phyloP scores from a whole-genome alignment of 192 early-diverging fungal species.

The Coemansia brasiliensis region DNA sequence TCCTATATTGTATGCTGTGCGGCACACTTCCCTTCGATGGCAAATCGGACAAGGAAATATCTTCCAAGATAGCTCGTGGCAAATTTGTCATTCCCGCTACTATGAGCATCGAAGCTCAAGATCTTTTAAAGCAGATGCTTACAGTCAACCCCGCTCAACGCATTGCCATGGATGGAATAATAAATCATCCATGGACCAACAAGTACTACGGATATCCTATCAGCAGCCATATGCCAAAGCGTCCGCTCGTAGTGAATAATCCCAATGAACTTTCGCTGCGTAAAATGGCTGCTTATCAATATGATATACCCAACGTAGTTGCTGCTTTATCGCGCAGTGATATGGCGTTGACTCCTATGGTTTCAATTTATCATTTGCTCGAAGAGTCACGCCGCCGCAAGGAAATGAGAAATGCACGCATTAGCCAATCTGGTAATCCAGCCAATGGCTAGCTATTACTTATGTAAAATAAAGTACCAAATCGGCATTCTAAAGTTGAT shows the following conservation, averaged over 20 bases:
- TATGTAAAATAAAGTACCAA: too few relatives aligned
- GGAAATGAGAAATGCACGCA: conserved; percentile 26
- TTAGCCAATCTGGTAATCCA: conserved; percentile 6
- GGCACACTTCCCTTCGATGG: conserved; percentile 84
- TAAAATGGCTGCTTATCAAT: conserved; percentile 46
- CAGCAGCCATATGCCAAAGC: conserved; percentile 63
- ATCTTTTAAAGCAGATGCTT: conserved; percentile 69
- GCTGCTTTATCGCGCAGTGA: conserved; percentile 34
- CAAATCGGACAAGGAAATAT: conserved; percentile 75
- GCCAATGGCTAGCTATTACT: too few relatives aligned
- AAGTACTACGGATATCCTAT: conserved; percentile 63
- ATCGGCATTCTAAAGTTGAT: too few relatives aligned
- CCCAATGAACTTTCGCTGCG: conserved; percentile 37
- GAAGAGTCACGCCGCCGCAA: conserved; percentile 46
- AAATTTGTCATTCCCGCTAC: conserved; percentile 60
- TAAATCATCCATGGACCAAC: conserved; percentile 74
- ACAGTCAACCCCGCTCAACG: conserved; percentile 67
- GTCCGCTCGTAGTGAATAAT: conserved; percentile 42
- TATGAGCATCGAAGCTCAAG: conserved; percentile 55
- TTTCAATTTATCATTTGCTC: conserved; percentile 45
- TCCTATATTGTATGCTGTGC: conserved; percentile 80
- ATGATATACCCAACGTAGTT: conserved; percentile 25
- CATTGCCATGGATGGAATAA: conserved; percentile 66
- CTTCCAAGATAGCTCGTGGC: conserved; percentile 75
- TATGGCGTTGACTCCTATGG: conserved; percentile 40